Evolutionary conservation across 2,329 filamentous ascomycete species (phyloP), one percentile per base, ranked within the genome.

Genomic region (Botrytis paeoniae): DNA sequence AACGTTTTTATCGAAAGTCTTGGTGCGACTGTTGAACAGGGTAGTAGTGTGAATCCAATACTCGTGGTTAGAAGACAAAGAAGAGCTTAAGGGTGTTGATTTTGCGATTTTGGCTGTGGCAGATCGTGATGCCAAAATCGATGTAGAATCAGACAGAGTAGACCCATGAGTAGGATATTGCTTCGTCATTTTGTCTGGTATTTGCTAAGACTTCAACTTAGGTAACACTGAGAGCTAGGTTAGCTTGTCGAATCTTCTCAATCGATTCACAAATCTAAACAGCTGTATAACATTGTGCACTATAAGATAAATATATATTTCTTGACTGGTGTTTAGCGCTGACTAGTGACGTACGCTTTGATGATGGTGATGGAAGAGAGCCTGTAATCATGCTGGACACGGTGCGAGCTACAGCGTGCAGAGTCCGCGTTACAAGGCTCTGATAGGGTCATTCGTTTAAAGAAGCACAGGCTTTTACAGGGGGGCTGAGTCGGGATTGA

Each of bases 21-120:
- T 57, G 66, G 66, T 60, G 14, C 35, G 57, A n/a, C 57, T 29
- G 39, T 62, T 45, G 22, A 37, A 29, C 0, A 70, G 57, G 9
- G n/a, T 12, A 41, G 57, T 61, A 8, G 54, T 48, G 68, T 70
- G 39, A 32, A 70, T 62, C 29, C 54, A 51, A 39, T 45, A 70
- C 22, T 41, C 20, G 6, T 41, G 20, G 29, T 29, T n/a, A 25
- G 7, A 20, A 29, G 64, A 22, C 20, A 2, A 32, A 22, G 18
- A 63, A 10, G 29, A 10, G 25, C 25, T 3, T 20, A 18, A 18
- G 14, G 25, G 14, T 10, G 37, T 41, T 39, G 7, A 41, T n/a
- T 14, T 25, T 41, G 16, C 16, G 1, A 3, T 41, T 3, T 39
- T 18, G 14, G 6, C 7, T n/a, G 25, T 41, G 37, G 37, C 25